These are phyloP conservation scores for Microdochium paspali DNA, from an alignment of 2,329 filamentous ascomycete species.

Conservation along the genomic window DNA sequence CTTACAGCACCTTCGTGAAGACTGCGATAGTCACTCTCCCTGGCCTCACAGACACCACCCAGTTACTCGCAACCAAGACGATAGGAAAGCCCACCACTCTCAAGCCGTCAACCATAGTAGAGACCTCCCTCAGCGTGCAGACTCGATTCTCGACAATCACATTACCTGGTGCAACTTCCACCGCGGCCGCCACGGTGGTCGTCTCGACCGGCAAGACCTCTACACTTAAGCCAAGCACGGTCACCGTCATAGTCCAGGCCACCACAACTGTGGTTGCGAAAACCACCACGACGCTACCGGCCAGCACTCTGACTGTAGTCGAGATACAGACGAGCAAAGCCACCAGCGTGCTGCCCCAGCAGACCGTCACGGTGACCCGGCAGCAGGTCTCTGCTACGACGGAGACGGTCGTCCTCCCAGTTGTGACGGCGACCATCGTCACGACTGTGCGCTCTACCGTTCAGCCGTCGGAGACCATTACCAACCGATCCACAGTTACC, in stretches of 20 bases:
- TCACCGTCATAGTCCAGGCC: background rate
- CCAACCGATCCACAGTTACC: constrained; percentile 1
- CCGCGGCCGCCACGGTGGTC: constrained; percentile 1
- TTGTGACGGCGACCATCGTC: constrained; percentile 1
- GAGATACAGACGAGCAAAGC: constrained; percentile 1
- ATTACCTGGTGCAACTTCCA: constrained; percentile 8
- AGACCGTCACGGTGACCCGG: constrained; percentile 2
- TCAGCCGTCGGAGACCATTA: constrained; percentile 1
- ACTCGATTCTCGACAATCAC: constrained; percentile 6
- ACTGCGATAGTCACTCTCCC: background rate
- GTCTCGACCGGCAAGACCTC: constrained; percentile 1
- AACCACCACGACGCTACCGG: constrained; percentile 1
- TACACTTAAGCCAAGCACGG: background rate
- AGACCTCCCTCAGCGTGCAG: background rate
- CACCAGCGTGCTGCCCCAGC: background rate
- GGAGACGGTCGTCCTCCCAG: background rate
- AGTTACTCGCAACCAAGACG: background rate
- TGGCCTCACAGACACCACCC: constrained; percentile 1
- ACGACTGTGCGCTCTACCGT: constrained; percentile 1
- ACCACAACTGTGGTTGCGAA: background rate
- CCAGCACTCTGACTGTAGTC: background rate
- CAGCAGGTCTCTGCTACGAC: background rate
- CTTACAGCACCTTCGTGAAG: background rate
- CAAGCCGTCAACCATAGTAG: constrained; percentile 1
- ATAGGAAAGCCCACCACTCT: constrained; percentile 2